These are phyloP conservation scores for Gossypium anomalum DNA, from an alignment of 345 rosid species.

Conservation along the genomic window DNA sequence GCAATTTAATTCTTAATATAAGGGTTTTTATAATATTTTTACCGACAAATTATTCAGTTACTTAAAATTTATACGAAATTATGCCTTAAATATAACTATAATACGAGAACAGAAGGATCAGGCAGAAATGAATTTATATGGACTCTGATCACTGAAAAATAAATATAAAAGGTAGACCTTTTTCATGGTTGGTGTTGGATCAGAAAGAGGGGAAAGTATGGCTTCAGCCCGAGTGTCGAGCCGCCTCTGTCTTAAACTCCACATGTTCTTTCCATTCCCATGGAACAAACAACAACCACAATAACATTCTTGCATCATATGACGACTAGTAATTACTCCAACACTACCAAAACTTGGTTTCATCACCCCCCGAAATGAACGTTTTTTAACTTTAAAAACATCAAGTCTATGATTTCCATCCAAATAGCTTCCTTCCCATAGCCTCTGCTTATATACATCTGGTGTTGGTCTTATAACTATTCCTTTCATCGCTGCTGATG, in stretches of 20 bases:
- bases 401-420: slow-evolving; percentile 29
- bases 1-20: too few species aligned
- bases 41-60: too few species aligned
- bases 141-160: neutral
- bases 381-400: slow-evolving; percentile 18
- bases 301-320: slow-evolving; percentile 18
- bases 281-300: neutral
- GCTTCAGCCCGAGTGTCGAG: slow-evolving; percentile 28
- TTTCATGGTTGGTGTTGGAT: slow-evolving; percentile 37
- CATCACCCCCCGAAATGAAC: slow-evolving; percentile 17
- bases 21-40: accelerated
- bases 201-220: slow-evolving; percentile 43
- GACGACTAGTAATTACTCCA: neutral
- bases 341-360: slow-evolving; percentile 10
- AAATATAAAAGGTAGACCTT: slow-evolving; percentile 24
- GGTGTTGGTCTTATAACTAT: slow-evolving; percentile 29
- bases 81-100: neutral
- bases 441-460: slow-evolving; percentile 20
- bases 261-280: neutral
- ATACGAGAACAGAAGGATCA: too few species aligned
- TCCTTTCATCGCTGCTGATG: slow-evolving; percentile 36
- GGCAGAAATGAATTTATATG: too few species aligned
- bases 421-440: slow-evolving; percentile 28
- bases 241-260: slow-evolving; percentile 5
- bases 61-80: neutral